Base-by-base conservation (phyloP, 805 yeast genomes). In the Teunomyces pallodes region DNA sequence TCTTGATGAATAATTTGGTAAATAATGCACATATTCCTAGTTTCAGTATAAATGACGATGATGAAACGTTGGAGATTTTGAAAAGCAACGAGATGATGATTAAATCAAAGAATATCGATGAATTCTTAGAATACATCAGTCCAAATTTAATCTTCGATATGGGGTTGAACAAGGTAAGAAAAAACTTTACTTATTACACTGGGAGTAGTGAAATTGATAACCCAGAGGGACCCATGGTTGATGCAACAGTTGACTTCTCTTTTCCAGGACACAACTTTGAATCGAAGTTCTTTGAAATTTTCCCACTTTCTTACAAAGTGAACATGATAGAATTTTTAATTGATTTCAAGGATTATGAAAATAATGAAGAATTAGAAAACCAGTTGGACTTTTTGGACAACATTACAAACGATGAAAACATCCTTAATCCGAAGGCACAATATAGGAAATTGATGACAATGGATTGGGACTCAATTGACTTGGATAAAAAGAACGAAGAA, bases 61-160 rank as follows among this genome's bases (percentile, higher is more conserved):
- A 68, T 6, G 71, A 66, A 13, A 61, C 64, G 38, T 56, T 67
- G 24, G 71, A 63, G 27, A 49, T 56, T 16, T 45, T 54, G 6
- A 62, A 61, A 38, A 64, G 58, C 36, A 61, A 62, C 26, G 75
- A 67, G 45, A 61, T 72, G 59, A 50, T 54, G 8, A 64, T 68
- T 0, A 67, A 61, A 43, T 13, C 53, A 5, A 59, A 56, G 4
- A 52, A 66, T 44, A 53, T 73, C 36, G 65, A 67, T 39, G 72
- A 65, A 33, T 64, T 69, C 28, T 57, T 72, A 29, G 65, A 60
- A 28, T 73, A 66, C 61, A 67, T 78, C 30, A 73, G 69, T 16
- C 75, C 78, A 3, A 72, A 71, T 44, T 63, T 72, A 36, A 60
- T 72, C 4, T 73, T 65, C 51, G 76, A 70, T 46, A 49, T 60